Percentiles rank a stretch among this genome's conserved stretches.
Evolutionary conservation across 768 basidiomycete genomes (phyloP).

Genomic region (Pilatotrama ljubarskyi): DNA sequence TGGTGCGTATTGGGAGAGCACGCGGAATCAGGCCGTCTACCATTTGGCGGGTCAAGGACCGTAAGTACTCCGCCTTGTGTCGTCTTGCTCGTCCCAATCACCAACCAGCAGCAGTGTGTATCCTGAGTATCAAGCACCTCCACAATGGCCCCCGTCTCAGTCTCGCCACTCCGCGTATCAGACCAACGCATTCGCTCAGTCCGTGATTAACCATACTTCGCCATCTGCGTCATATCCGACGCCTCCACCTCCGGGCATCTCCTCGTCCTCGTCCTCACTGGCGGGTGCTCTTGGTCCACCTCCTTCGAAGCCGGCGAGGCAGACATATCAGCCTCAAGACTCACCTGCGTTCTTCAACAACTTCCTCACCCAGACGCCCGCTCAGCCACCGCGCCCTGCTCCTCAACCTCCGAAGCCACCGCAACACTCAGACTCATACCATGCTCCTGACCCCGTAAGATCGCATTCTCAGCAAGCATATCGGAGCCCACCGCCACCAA

Average conservation of each 20-base stretch:
- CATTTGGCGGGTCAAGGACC: slow-evolving; percentile 52
- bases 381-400: slow-evolving; percentile 37
- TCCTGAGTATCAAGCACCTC: slow-evolving; percentile 35
- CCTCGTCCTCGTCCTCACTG: slow-evolving; percentile 70
- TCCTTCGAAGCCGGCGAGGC: slow-evolving; percentile 31
- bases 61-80: slow-evolving; percentile 21
- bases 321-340: slow-evolving; percentile 52
- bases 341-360: slow-evolving; percentile 65
- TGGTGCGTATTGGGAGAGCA: slow-evolving; percentile 62
- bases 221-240: slow-evolving; percentile 72
- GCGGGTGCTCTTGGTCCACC: slow-evolving; percentile 67
- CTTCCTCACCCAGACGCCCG: slow-evolving; percentile 59
- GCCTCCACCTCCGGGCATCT: slow-evolving; percentile 62
- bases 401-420: not conserved
- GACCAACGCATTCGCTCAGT: slow-evolving; percentile 59
- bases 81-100: not conserved
- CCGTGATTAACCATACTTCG: slow-evolving; percentile 60
- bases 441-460: not conserved
- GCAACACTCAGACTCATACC: slow-evolving; percentile 9
- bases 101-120: slow-evolving; percentile 17
- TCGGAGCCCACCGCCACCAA: not conserved
- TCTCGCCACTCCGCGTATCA: slow-evolving; percentile 52
- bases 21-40: slow-evolving; percentile 60
- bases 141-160: slow-evolving; percentile 42
- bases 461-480: not conserved